Base-by-base conservation (phyloP, 1,284 basidiomycete genomes). In the Ustilago bromivora region DNA sequence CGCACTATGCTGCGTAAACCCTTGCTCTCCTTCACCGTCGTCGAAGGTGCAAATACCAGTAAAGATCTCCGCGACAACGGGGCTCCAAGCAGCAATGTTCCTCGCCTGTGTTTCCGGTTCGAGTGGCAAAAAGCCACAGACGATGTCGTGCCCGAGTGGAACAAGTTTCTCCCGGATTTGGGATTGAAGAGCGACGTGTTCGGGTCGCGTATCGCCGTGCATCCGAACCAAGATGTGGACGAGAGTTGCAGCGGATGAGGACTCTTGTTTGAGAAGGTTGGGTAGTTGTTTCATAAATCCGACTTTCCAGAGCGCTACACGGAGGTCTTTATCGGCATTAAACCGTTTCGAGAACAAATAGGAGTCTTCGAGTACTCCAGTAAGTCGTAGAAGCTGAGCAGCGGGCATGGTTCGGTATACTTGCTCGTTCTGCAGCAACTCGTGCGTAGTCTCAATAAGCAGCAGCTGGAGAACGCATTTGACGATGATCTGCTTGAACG, bases 231-330 rank as follows among this genome's bases (percentile, higher is more conserved):
- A 88, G 3, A 98, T 91, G 81, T 95, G 94, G 55, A 99, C 95
- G 49, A 99, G 89, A 0, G 96, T 99, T 5, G 96, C 91, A 36
- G 97, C 98, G 81, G 95, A 96, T 68, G 93, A 95, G 34, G 96
- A 98, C 87, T 99, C 98, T 85, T 99, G 97, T 87, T 99, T 98
- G 69, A 99, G 89, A 55, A 99, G 89, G 87, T 99, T 99, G 0
- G 97, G 97, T 41, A 99, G 88, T 86, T 99, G 98, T 86, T 98
- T 98, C 97, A 99, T 99, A 88, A 99, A 99, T 2, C 96, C 96
- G 79, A 99, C 97, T 94, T 97, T 98, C 97, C 97, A 99, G 57
- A 99, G 89, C 6, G 93, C 94, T 62, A 95, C 98, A 47, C 97
- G 91, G 47, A 99, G 90, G 57, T 98, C 96, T 88, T 98, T 98